Evolutionary conservation across 805 yeast genomes (phyloP), one percentile per base, ranked within the genome.

Genomic region (Ogataea minuta): DNA sequence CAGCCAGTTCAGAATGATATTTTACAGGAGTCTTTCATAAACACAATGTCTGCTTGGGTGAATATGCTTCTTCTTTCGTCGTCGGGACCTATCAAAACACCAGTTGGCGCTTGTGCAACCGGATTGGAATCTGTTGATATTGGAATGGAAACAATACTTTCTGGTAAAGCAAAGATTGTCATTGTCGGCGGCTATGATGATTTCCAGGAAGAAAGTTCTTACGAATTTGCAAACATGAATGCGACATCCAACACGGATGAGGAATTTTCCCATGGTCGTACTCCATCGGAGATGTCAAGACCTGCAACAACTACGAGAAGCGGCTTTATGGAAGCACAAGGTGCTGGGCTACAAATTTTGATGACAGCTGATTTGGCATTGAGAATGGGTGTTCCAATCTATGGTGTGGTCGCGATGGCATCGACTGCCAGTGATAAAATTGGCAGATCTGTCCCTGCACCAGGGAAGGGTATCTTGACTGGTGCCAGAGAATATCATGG

Each of bases 71-170:
- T 95, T 63, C 74, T 93, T 47, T 91, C 98, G 12, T 84, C 98
- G 5, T 88, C 97, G 44, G 99, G 99, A 69, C 99, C 99, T 46
- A 89, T 90, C 67, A 90, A 90, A 77, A 95, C 99, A 20, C 98
- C 99, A 37, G 99, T 93, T 41, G 99, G 95, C 72, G 99, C 99
- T 28, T 93, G 99, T 76, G 99, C 99, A 36, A 93, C 99, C 52
- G 93, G 99, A 41, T 84, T 93, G 46, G 99, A 93, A 73, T 93
- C 99, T 48, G 85, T 93, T 51, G 99, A 93, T 64, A 77, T 79
- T 57, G 99, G 97, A 79, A 78, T 84, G 52, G 99, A 93, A 71
- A 87, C 96, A 38, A 89, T 93, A 57, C 68, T 87, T 54, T 72
- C 89, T 34, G 96, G 96, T 54, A 88, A 90, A 68, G 99, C 99